phyloP scores from a whole-genome alignment of 768 basidiomycete species.

The Boletus bicolor region DNA sequence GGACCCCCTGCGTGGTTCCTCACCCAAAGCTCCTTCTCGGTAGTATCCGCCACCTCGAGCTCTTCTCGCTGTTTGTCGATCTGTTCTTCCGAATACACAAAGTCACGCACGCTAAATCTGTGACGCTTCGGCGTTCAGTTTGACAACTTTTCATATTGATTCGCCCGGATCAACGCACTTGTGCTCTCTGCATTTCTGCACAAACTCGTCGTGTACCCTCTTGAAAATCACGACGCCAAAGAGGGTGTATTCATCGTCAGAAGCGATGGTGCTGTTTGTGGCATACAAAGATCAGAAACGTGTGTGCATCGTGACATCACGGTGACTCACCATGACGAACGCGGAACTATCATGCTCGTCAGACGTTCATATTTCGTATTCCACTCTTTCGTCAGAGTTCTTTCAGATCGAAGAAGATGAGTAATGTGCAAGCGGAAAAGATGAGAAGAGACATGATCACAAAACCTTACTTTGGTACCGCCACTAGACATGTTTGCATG shows the following conservation, averaged over 20 bases:
- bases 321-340: conserved; percentile 73
- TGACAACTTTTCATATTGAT: not conserved
- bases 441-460: conserved; percentile 3
- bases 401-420: conserved; percentile 31
- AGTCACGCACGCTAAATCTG: conserved; percentile 95
- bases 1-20: conserved; percentile 17
- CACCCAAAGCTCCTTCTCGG: conserved; percentile 98
- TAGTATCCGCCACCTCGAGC: conserved; percentile 69
- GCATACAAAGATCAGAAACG: conserved; percentile 19
- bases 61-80: conserved; percentile 80
- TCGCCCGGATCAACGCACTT: conserved; percentile 54
- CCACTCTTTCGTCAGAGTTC: conserved; percentile 86
- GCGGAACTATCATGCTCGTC: conserved; percentile 86
- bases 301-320: conserved; percentile 12
- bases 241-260: conserved; percentile 87
- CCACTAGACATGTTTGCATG: conserved; percentile 87
- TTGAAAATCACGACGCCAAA: conserved; percentile 87
- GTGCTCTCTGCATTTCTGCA: conserved; percentile 91
- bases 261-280: conserved; percentile 57
- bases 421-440: conserved; percentile 9
- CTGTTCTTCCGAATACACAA: conserved; percentile 81
- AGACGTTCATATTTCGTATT: conserved; percentile 84
- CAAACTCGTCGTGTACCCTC: conserved; percentile 87
- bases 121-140: conserved; percentile 7
- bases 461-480: conserved; percentile 81